A percentile compares a stretch with the other conserved stretches of the same genome.
phyloP scores from a whole-genome alignment of 1,139 yeast genomes.

The Yamadazyma songkhlaensis region DNA sequence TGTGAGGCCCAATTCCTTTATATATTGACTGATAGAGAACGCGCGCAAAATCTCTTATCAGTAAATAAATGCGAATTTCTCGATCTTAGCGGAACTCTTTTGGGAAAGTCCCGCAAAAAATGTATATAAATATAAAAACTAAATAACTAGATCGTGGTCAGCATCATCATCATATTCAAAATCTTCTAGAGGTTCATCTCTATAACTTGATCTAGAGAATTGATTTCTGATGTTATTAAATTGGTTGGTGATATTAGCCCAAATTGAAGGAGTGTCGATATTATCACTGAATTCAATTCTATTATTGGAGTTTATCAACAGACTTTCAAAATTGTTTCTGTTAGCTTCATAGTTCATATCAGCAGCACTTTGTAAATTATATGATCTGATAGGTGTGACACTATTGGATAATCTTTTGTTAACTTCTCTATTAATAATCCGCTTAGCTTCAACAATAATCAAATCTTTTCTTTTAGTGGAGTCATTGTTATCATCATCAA shows the following conservation, averaged over 20 bases:
- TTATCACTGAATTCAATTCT: slow-evolving; percentile 6
- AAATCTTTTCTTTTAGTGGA: slow-evolving; percentile 31
- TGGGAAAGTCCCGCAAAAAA: too few species aligned
- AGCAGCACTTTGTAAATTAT: slow-evolving; percentile 24
- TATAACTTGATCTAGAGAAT: slow-evolving; percentile 3
- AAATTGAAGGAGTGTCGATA: slow-evolving; percentile 2
- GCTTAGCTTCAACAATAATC: slow-evolving; percentile 42
- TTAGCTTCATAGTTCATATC: slow-evolving; percentile 32
- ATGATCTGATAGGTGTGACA: slow-evolving; percentile 25
- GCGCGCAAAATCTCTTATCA: background rate
- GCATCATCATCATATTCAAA: slow-evolving; percentile 11
- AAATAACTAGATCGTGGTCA: slow-evolving; percentile 5
- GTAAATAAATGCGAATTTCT: background rate
- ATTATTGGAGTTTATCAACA: slow-evolving; percentile 8
- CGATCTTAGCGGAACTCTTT: too few species aligned
- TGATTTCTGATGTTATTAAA: slow-evolving; percentile 6
- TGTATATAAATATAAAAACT: too few species aligned
- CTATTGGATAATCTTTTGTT: slow-evolving; percentile 20
- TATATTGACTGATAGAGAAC: too few species aligned
- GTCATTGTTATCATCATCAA: slow-evolving; percentile 34
- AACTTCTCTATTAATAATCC: slow-evolving; percentile 37
- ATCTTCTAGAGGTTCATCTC: slow-evolving; percentile 9
- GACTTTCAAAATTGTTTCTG: slow-evolving; percentile 22
- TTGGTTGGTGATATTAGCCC: slow-evolving; percentile 6
- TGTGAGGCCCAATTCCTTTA: too few species aligned